Evolutionary conservation across 2,329 filamentous ascomycete species (phyloP).

Genomic region (Ophiostoma ips): DNA sequence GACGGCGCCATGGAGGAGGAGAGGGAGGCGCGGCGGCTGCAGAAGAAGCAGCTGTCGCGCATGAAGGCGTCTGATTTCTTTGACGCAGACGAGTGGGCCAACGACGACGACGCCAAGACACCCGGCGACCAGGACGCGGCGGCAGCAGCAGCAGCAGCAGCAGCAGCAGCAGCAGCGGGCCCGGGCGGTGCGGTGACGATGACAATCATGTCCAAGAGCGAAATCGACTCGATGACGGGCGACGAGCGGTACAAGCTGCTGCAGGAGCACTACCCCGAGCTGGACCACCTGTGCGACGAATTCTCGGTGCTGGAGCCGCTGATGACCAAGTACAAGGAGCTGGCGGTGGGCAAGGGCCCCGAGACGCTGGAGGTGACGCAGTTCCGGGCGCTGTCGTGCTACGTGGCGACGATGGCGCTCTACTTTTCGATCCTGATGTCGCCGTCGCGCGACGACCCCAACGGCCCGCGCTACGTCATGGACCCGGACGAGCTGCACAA

Average conservation of each 20-base stretch:
- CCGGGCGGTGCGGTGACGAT: conserved; percentile 58
- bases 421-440: conserved; percentile 93
- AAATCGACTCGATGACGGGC: conserved; percentile 63
- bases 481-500: conserved; percentile 70
- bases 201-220: conserved; percentile 68
- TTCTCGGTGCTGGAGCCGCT: conserved; percentile 58
- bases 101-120: conserved; percentile 14
- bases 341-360: conserved; percentile 36
- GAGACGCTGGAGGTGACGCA: conserved; percentile 53
- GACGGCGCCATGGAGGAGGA: conserved; percentile 77
- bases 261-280: conserved; percentile 76
- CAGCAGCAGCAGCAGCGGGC: not conserved
- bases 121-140: conserved; percentile 24
- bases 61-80: conserved; percentile 94
- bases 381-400: conserved; percentile 69
- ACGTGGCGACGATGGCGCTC: conserved; percentile 75
- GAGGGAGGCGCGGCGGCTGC: conserved; percentile 71
- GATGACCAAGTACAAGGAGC: conserved; percentile 43
- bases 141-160: not conserved
- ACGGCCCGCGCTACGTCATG: conserved; percentile 43
- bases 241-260: conserved; percentile 66
- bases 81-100: conserved; percentile 76
- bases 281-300: conserved; percentile 73
- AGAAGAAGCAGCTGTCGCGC: conserved; percentile 77
- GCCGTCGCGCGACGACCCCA: conserved; percentile 43